Base-by-base conservation (phyloP, 2,329 filamentous ascomycete genomes). In the Aspergillus terreus region DNA sequence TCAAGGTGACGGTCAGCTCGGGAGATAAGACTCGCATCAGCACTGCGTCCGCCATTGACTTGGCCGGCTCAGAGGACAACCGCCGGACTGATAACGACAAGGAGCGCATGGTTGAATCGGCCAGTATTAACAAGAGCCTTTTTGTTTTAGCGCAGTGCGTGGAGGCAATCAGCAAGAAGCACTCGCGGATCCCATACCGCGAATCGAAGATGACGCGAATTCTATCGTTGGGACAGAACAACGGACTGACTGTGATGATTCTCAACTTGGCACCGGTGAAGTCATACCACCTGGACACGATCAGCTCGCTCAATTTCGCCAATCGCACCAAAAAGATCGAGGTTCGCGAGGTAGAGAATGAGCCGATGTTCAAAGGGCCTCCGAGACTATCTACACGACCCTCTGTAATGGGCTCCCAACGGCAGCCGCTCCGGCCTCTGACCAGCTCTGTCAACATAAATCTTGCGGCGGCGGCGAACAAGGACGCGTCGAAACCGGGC, bases 161-260 rank as follows among this genome's bases (percentile, higher is more conserved):
- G 48, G 92, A 97, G 67, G 92, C 92, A 50, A 97, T 97, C 66
- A 88, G 87, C 64, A 84, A 83, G 67, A 85, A 85, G 63, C 82
- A 85, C 54, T 70, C 72, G 61, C 83, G 92, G 32, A 92, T 97
- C 63, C 92, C 94, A 0, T 97, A 95, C 69, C 82, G 92, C 51
- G 92, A 96, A 68, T 94, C 88, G 49, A 96, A 97, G 77, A 96
- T 97, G 92, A 97, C 94, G 1, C 83, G 92, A 44, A 96, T 97
- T 50, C 74, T 97, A 23, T 92, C 88, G 0, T 75, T 97, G 7
- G 92, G 92, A 2, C 92, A 96, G 74, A 96, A 97, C 74, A 90
- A 95, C 58, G 92, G 94, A 46, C 84, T 96, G 59, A 96, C 92
- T 0, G 82, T 97, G 65, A 97, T 97, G 94, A 94, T 97, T 52